These are phyloP conservation scores for Phytophthora meadii DNA, from an alignment of 352 stramenopile species.

Conservation along the genomic window DNA sequence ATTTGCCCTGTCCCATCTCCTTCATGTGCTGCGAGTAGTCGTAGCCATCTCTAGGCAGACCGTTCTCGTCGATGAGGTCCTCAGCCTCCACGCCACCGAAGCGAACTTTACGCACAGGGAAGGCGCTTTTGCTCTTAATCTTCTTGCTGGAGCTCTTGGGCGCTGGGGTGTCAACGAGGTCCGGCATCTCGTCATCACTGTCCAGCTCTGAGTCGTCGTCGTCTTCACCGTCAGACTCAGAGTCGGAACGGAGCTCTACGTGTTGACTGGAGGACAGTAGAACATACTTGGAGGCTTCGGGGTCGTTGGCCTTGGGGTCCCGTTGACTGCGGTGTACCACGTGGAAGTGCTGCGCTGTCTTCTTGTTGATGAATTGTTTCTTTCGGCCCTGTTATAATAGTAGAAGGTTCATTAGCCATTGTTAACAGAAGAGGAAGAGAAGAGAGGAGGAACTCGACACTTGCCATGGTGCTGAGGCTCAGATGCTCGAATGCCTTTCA, in stretches of 20 bases:
- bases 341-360: slow-evolving; percentile 87
- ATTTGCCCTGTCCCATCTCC: slow-evolving; percentile 88
- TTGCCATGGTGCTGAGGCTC: slow-evolving; percentile 17
- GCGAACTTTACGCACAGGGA: slow-evolving; percentile 67
- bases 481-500: slow-evolving; percentile 3
- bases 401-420: too few species aligned
- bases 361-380: slow-evolving; percentile 90
- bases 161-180: slow-evolving; percentile 49
- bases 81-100: slow-evolving; percentile 72
- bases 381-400: slow-evolving; percentile 53
- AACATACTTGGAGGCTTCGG: slow-evolving; percentile 86
- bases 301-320: slow-evolving; percentile 82
- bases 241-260: slow-evolving; percentile 66
- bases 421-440: not conserved
- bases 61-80: slow-evolving; percentile 88
- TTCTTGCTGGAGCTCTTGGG: slow-evolving; percentile 10
- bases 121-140: slow-evolving; percentile 38
- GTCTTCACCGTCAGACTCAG: slow-evolving; percentile 46
- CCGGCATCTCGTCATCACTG: slow-evolving; percentile 63
- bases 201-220: slow-evolving; percentile 45
- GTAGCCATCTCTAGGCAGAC: slow-evolving; percentile 92
- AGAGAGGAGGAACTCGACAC: not conserved
- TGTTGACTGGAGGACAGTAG: slow-evolving; percentile 72
- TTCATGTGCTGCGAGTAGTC: slow-evolving; percentile 94
- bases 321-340: slow-evolving; percentile 88